Evolutionary conservation across 768 basidiomycete genomes (phyloP), one percentile per base, ranked within the genome.

Genomic region (Trametes gibbosa): DNA sequence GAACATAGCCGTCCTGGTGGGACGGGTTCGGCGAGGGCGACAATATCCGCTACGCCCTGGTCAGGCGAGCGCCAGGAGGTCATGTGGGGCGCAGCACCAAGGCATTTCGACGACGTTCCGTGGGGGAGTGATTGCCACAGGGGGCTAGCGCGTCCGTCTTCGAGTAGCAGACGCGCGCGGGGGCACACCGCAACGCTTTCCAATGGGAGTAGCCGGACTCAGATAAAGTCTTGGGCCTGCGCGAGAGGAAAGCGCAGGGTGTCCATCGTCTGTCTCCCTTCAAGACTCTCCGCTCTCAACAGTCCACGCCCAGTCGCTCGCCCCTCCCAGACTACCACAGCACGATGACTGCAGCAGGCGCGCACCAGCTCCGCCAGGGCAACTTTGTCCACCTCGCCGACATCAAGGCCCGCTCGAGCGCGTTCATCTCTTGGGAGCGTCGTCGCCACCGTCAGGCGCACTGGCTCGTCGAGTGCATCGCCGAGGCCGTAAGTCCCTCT

Each of bases 391-490:
- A 70, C 53, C 60, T 64, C 35, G 66, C 64, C 23, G 69, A 70
- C 46, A 59, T 69, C 41, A 49, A 53, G 35, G 65, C 60, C 17
- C 69, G 69, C 27, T 50, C 65, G n/a, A 54, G 32, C n/a, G 19
- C 61, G 32, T 47, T 53, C 53, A 40, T 53, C 47, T 39, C 41
- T 25, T 70, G 69, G 69, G 68, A 70, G 58, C 63, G 66, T 4
- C 49, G 59, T 7, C 63, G 69, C 50, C 74, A 73, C 69, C 63
- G 68, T 17, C 61, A 66, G 37, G 66, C 66, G 8, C 69, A 70
- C 42, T 70, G 68, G 68, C 52, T 73, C 34, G 66, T 70, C 14
- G 73, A 75, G 60, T 65, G 66, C 50, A 53, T 70, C 21, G 73
- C 70, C 2, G 74, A 75, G 53, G 55, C 60, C 3, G 68, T 74